Conservation (phyloP, 31 red algal genomes). For the Porphyra umbilicalis region DNA sequence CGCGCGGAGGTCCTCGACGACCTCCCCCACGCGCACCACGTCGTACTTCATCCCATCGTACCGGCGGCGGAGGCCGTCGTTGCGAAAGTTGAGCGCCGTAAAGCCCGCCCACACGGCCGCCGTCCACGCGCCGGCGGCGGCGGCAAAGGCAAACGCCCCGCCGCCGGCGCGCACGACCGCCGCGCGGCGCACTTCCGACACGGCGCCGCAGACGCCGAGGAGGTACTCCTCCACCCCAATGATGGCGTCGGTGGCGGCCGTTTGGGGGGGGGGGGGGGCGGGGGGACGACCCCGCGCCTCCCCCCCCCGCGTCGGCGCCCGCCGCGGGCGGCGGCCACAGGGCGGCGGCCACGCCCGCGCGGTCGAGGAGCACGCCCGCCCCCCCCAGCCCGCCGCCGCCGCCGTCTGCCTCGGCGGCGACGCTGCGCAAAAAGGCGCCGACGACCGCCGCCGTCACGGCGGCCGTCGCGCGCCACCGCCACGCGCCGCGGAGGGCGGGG, state of each 20-base stretch:
- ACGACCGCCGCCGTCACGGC: neutral
- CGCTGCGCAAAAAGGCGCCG: neutral
- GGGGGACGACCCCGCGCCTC: neutral
- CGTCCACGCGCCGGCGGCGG: slow-evolving; percentile 28
- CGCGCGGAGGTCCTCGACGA: slow-evolving; percentile 74
- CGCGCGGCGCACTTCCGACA: slow-evolving; percentile 57
- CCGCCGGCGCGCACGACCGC: slow-evolving; percentile 62
- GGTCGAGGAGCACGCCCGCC: neutral
- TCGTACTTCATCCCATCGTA: slow-evolving; percentile 94
- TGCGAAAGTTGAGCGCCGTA: slow-evolving; percentile 74
- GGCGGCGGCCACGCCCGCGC: neutral
- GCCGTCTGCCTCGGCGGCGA: neutral
- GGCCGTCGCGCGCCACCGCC: neutral
- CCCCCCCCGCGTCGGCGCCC: neutral
- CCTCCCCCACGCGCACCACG: slow-evolving; percentile 62
- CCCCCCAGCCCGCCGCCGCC: too few relatives aligned
- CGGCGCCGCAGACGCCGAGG: slow-evolving; percentile 51
- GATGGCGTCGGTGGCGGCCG: slow-evolving; percentile 20
- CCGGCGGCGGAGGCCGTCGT: slow-evolving; percentile 64
- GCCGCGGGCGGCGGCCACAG: neutral
- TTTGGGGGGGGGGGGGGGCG: neutral
- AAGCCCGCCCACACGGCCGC: slow-evolving; percentile 59
- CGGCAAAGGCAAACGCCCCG: slow-evolving; percentile 51
- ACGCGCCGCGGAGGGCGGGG: neutral
- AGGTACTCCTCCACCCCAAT: slow-evolving; percentile 68